These are phyloP conservation scores for Anthoceros angustus DNA, from an alignment of 225 moss, liverwort and hornwort species.

Conservation along the genomic window DNA sequence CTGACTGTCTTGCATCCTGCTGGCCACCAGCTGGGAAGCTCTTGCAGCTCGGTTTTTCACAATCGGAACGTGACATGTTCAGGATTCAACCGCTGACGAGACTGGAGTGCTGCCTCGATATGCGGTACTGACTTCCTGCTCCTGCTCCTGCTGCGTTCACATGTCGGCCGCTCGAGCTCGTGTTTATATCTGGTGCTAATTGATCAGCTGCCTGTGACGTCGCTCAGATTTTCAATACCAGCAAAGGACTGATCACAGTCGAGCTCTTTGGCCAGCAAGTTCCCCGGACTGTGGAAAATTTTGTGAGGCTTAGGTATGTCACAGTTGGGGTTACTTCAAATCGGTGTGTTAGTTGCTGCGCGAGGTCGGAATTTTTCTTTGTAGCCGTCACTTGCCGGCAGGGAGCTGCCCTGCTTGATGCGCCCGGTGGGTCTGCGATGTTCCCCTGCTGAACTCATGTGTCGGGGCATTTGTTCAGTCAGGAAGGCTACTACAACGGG, in stretches of 20 bases:
- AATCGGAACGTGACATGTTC: constrained; percentile 2
- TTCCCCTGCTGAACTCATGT: background rate
- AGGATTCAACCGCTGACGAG: background rate
- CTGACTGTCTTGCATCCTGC: background rate
- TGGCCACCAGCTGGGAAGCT: too few species aligned
- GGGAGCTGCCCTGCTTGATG: background rate
- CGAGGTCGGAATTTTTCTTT: background rate
- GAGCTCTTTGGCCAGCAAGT: constrained; percentile 44
- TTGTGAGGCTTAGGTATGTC: constrained; percentile 47
- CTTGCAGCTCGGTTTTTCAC: background rate
- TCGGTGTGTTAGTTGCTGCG: background rate
- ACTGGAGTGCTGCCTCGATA: background rate
- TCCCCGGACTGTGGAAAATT: constrained; percentile 60
- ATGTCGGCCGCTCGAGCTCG: constrained; percentile 2
- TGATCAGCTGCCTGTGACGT: background rate
- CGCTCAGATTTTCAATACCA: constrained; percentile 52
- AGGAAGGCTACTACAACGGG: constrained; percentile 50
- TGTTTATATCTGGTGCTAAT: background rate
- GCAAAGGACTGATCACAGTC: constrained; percentile 44
- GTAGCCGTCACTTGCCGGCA: background rate
- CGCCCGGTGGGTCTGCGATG: background rate
- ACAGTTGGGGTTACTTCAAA: background rate
- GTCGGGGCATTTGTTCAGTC: constrained; percentile 20
- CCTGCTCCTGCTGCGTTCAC: background rate
- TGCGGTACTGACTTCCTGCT: background rate